A percentile compares a stretch with the other conserved stretches of the same genome.
Conservation (phyloP, 2,329 filamentous ascomycete genomes). For the Phyllosticta capitalensis region DNA sequence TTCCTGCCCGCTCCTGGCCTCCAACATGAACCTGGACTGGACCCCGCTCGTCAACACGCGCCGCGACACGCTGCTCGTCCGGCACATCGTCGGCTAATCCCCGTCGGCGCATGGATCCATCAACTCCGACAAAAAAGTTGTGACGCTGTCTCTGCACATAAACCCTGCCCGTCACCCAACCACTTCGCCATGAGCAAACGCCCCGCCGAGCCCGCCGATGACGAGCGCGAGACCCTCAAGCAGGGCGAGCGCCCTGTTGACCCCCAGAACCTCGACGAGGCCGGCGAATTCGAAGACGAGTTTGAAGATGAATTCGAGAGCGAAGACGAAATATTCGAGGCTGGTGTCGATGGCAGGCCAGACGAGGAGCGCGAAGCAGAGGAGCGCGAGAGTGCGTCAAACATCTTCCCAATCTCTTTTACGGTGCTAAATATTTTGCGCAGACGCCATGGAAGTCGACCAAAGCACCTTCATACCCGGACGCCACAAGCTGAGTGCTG, state of each 20-base stretch:
- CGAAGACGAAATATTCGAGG: slow-evolving; percentile 86
- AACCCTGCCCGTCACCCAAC: not conserved
- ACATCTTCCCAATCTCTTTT: not conserved
- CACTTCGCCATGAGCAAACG: slow-evolving; percentile 48
- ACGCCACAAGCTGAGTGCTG: slow-evolving; percentile 79
- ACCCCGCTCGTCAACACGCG: not conserved
- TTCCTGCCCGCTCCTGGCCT: not conserved
- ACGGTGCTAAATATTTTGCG: not conserved
- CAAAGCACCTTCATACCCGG: slow-evolving; percentile 94
- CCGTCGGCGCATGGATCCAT: not conserved
- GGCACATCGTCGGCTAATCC: not conserved
- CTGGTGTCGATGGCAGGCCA: slow-evolving; percentile 83
- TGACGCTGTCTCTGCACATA: slow-evolving; percentile 1
- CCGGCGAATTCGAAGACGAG: slow-evolving; percentile 82
- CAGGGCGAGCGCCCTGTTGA: slow-evolving; percentile 49
- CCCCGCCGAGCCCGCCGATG: slow-evolving; percentile 43
- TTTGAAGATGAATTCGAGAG: slow-evolving; percentile 89
- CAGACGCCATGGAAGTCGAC: slow-evolving; percentile 84
- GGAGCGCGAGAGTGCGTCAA: slow-evolving; percentile 55
- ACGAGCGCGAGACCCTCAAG: slow-evolving; percentile 47
- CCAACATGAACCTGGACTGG: too few species aligned
- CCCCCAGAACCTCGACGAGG: slow-evolving; percentile 39
- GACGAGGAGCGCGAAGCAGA: slow-evolving; percentile 89
- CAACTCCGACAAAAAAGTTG: slow-evolving; percentile 9
- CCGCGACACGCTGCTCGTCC: not conserved